Conservation (phyloP, 768 basidiomycete species). For the Xerocomus spinulosus region DNA sequence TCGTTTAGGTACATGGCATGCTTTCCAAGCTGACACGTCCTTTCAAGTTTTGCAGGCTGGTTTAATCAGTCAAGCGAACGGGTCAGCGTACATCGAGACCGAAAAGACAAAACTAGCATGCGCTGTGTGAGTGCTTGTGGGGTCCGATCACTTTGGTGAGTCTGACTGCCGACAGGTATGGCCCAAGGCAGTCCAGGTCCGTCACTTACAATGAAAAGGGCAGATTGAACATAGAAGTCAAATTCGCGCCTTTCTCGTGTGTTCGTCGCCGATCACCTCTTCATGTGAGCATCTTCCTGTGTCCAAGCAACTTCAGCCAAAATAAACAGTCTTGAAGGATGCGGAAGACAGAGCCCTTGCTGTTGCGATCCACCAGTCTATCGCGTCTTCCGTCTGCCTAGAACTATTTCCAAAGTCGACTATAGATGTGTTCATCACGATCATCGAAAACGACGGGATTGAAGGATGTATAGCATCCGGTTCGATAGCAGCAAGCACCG, state of each 20-base stretch:
- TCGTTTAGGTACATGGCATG: slow-evolving; percentile 23
- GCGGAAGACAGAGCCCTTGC: slow-evolving; percentile 89
- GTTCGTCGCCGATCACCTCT: slow-evolving; percentile 73
- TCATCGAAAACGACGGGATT: slow-evolving; percentile 91
- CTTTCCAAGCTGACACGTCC: slow-evolving; percentile 6
- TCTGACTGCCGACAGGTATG: slow-evolving; percentile 49
- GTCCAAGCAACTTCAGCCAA: not conserved
- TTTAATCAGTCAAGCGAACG: slow-evolving; percentile 89
- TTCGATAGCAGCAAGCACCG: slow-evolving; percentile 81
- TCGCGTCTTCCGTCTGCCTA: slow-evolving; percentile 78
- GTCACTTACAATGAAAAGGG: slow-evolving; percentile 83
- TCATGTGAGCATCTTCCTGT: slow-evolving; percentile 51
- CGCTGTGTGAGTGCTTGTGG: slow-evolving; percentile 68
- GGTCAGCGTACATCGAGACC: slow-evolving; percentile 95
- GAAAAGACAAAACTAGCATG: slow-evolving; percentile 91
- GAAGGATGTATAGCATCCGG: slow-evolving; percentile 86
- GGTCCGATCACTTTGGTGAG: not conserved
- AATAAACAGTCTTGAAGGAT: slow-evolving; percentile 53
- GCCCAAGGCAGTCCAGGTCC: slow-evolving; percentile 81
- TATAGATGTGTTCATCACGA: slow-evolving; percentile 84
- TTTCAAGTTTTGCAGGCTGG: slow-evolving; percentile 80
- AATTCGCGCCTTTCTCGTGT: slow-evolving; percentile 93
- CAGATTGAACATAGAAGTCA: slow-evolving; percentile 89
- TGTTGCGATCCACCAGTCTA: slow-evolving; percentile 78
- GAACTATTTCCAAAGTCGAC: slow-evolving; percentile 92